phyloP scores from a whole-genome alignment of 139 green algal species.

The Chlamydomonas sp. region DNA sequence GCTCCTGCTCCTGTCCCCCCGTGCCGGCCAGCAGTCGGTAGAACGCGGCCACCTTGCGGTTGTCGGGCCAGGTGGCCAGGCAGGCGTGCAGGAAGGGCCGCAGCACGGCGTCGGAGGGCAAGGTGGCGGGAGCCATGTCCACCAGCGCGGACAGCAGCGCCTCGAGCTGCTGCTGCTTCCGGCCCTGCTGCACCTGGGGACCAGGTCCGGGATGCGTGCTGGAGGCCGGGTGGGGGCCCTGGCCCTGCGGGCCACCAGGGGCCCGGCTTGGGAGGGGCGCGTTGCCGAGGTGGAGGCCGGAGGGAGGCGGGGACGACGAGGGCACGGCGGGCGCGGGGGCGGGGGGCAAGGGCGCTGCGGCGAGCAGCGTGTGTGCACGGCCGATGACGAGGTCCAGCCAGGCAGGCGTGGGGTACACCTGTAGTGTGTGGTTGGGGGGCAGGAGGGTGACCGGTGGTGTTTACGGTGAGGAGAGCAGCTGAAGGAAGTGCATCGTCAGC shows the following conservation, averaged over 20 bases:
- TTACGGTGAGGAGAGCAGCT: too few species aligned
- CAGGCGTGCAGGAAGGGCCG: not conserved
- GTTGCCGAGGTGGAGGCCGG: too few species aligned
- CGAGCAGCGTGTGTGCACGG: not conserved
- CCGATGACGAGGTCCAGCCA: not conserved
- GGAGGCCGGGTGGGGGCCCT: not conserved
- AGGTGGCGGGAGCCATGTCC: not conserved
- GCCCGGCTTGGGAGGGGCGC: not conserved
- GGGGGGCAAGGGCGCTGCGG: not conserved
- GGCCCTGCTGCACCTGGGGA: too few species aligned
- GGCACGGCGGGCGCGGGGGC: too few species aligned
- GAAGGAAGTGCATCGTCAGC: too few species aligned
- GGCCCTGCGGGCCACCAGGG: too few species aligned
- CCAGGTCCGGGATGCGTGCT: too few species aligned
- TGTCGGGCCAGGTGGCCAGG: not conserved
- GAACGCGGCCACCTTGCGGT: constrained; percentile 19
- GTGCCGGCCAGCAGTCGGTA: constrained; percentile 14
- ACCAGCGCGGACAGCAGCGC: constrained; percentile 7
- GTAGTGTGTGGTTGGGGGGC: not conserved
- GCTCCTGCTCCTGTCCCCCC: not conserved
- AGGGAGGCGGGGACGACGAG: not conserved
- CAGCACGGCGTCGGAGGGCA: not conserved
- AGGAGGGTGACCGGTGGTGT: too few species aligned
- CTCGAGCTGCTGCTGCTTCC: constrained; percentile 27
- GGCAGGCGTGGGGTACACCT: constrained; percentile 5